A percentile compares a stretch with the other conserved stretches of the same genome.
Evolutionary conservation across 1,284 basidiomycete species (phyloP).

Genomic region (Leccinum huronense): DNA sequence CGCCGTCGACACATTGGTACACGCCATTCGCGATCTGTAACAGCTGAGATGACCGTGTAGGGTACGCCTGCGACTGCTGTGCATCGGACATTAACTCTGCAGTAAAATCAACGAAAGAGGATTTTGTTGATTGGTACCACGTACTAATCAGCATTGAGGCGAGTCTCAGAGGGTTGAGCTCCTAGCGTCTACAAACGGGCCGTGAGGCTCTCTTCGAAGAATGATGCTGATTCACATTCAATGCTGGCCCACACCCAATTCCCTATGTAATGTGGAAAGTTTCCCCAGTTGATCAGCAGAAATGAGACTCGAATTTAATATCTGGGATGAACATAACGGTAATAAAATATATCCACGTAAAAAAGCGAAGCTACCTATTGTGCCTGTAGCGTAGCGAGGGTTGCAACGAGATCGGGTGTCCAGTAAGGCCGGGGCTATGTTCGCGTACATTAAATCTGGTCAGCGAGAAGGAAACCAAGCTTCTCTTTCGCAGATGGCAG

Average conservation of each 20-base stretch:
- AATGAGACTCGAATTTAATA: slow-evolving; percentile 16
- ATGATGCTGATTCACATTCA: slow-evolving; percentile 2
- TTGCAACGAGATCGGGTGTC: slow-evolving; percentile 9
- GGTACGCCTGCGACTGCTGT: slow-evolving; percentile 6
- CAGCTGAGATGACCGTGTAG: not conserved
- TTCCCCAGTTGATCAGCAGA: slow-evolving; percentile 21
- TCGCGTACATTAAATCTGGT: slow-evolving; percentile 10
- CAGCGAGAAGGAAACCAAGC: slow-evolving; percentile 8
- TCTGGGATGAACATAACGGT: slow-evolving; percentile 23
- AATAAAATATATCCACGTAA: slow-evolving; percentile 33
- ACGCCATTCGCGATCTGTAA: slow-evolving; percentile 1
- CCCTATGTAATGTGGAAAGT: slow-evolving; percentile 11
- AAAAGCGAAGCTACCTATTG: slow-evolving; percentile 22
- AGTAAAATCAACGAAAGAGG: slow-evolving; percentile 1
- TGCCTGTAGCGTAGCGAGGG: slow-evolving; percentile 15
- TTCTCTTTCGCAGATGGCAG: slow-evolving; percentile 10
- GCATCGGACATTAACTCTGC: slow-evolving; percentile 4
- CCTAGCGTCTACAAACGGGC: not conserved
- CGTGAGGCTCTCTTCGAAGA: not conserved
- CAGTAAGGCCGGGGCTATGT: slow-evolving; percentile 7
- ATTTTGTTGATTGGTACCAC: slow-evolving; percentile 9
- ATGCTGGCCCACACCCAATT: slow-evolving; percentile 3
- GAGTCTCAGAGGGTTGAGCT: not conserved
- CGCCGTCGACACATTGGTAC: not conserved
- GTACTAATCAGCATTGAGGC: slow-evolving; percentile 9